Evolutionary conservation across 2,329 filamentous ascomycete genomes (phyloP).

Genomic region (Xylaria sp.): DNA sequence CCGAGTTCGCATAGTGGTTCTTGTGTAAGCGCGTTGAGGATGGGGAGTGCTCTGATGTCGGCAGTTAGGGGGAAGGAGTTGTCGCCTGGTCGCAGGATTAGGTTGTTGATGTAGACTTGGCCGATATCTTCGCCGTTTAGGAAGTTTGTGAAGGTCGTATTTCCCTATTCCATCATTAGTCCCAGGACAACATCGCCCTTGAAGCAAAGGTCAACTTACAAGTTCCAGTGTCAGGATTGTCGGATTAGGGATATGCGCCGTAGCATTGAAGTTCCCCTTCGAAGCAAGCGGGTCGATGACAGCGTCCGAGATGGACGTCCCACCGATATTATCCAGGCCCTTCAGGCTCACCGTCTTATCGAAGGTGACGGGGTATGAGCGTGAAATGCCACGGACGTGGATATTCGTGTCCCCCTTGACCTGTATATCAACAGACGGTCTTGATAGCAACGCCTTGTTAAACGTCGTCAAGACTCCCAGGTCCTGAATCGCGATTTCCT

Average conservation of each 20-base stretch:
- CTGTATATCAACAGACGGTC: constrained; percentile 45
- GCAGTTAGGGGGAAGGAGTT: constrained; percentile 53
- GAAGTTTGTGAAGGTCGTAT: constrained; percentile 56
- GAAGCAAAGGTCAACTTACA: constrained; percentile 37
- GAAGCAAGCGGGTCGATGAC: constrained; percentile 39
- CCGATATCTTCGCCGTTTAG: constrained; percentile 50
- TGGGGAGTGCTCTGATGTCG: constrained; percentile 44
- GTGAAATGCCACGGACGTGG: constrained; percentile 45
- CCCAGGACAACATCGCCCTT: not conserved
- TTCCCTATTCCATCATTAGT: constrained; percentile 42
- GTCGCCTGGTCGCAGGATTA: constrained; percentile 53
- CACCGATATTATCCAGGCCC: constrained; percentile 51
- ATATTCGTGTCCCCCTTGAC: constrained; percentile 49
- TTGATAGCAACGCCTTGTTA: constrained; percentile 50
- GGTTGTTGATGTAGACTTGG: constrained; percentile 50
- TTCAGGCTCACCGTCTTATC: constrained; percentile 50
- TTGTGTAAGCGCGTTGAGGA: constrained; percentile 41
- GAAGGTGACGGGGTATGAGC: constrained; percentile 47
- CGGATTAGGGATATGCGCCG: constrained; percentile 56
- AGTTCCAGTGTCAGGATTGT: constrained; percentile 60
- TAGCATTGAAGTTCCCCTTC: constrained; percentile 56
- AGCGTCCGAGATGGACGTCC: constrained; percentile 48
- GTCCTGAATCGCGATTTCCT: constrained; percentile 44
- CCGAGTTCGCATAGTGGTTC: constrained; percentile 46
- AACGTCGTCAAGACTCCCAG: constrained; percentile 47